Conservation (phyloP, 78 protist species). For the Protostelium mycophagum region DNA sequence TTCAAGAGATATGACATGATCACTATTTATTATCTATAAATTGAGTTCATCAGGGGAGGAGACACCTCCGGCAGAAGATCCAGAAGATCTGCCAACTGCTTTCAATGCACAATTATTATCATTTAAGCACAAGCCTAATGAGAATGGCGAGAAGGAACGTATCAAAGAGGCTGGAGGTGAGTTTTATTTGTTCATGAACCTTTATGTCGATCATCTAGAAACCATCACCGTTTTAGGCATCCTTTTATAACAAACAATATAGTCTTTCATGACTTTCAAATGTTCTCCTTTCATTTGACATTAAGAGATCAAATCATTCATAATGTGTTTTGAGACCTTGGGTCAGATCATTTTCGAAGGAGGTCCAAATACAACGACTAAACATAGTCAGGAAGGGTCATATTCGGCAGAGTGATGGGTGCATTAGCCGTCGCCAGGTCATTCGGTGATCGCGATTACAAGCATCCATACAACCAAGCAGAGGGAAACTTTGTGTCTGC, state of each 20-base stretch:
- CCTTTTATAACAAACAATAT: no score
- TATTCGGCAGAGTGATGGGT: slow-evolving; percentile 64
- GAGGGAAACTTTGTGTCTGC: slow-evolving; percentile 47
- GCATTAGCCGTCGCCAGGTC: slow-evolving; percentile 57
- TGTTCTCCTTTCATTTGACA: no score
- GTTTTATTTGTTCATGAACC: no score
- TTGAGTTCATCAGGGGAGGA: not conserved
- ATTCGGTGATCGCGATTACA: slow-evolving; percentile 64
- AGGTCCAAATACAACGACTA: no score
- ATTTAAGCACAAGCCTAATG: slow-evolving; percentile 53
- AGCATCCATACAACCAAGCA: slow-evolving; percentile 36
- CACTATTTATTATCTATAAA: no score
- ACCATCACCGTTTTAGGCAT: no score
- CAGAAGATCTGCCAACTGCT: not conserved
- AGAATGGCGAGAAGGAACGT: slow-evolving; percentile 37
- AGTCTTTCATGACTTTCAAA: no score
- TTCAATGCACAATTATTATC: slow-evolving; percentile 23
- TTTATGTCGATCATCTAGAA: no score
- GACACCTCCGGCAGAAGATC: not conserved
- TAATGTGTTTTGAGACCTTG: not conserved
- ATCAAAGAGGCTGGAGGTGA: slow-evolving; percentile 61
- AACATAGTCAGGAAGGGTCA: slow-evolving; percentile 37
- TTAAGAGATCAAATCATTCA: no score
- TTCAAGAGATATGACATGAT: no score
- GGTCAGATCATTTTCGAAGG: no score